Percentiles rank a stretch among this genome's conserved stretches.
Evolutionary conservation across 116 monocot species (phyloP).

Genomic region (Iris pallida): DNA sequence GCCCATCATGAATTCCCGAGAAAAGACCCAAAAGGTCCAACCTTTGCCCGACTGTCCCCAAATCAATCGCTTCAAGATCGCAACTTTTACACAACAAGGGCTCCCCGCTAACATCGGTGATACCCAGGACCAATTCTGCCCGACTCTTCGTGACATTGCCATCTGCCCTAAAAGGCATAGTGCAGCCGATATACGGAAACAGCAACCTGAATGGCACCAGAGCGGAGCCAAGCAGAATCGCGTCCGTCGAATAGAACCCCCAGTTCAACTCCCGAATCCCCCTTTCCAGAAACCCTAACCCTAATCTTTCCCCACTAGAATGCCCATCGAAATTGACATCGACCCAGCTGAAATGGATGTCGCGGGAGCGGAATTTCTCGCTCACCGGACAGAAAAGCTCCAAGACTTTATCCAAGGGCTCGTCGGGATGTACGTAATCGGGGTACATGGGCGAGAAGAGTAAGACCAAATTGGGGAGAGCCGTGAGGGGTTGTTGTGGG

Average conservation of each 20-base stretch:
- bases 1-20: neutral
- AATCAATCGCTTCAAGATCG: conserved; percentile 48
- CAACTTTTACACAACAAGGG: conserved; percentile 78
- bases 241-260: conserved; percentile 56
- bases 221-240: conserved; percentile 61
- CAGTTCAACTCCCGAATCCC: conserved; percentile 48
- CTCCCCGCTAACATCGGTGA: conserved; percentile 60
- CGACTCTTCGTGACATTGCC: conserved; percentile 1
- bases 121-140: conserved; percentile 48
- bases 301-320: neutral
- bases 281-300: conserved; percentile 26
- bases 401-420: conserved; percentile 10
- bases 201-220: conserved; percentile 71
- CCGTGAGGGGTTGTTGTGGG: conserved; percentile 1
- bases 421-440: conserved; percentile 22
- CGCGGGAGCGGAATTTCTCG: conserved; percentile 33
- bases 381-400: conserved; percentile 39
- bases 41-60: conserved; percentile 12
- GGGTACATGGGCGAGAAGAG: conserved; percentile 45
- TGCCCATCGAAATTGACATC: conserved; percentile 24
- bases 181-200: conserved; percentile 45
- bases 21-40: conserved; percentile 12
- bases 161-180: conserved; percentile 16
- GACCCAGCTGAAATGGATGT: conserved; percentile 63
- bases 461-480: conserved; percentile 56